These are phyloP conservation scores for Sonneratia caseolaris DNA, from an alignment of 345 rosid species.

Conservation along the genomic window DNA sequence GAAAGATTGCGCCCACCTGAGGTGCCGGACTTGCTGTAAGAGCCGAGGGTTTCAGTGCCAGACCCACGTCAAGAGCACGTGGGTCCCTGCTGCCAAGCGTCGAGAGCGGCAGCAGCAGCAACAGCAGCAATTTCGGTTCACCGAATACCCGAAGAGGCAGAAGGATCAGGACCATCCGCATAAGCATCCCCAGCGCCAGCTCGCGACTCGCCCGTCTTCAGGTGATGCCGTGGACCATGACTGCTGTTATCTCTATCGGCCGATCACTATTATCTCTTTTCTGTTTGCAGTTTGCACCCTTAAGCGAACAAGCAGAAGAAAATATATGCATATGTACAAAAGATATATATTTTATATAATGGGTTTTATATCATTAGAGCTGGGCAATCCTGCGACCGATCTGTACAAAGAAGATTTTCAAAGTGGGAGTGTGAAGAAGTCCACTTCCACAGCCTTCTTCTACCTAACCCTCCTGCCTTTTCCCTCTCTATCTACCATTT, in stretches of 20 bases:
- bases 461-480: constrained; percentile 1
- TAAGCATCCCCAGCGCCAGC: constrained; percentile 1
- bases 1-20: constrained; percentile 29
- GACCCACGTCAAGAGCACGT: constrained; percentile 49
- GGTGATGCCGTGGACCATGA: background rate
- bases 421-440: constrained; percentile 3
- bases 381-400: background rate
- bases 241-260: too few relatives aligned
- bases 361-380: background rate
- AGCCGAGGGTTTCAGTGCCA: constrained; percentile 42
- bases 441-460: constrained; percentile 6
- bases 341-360: too few relatives aligned
- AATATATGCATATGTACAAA: too few relatives aligned
- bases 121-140: constrained; percentile 8
- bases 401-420: too few relatives aligned
- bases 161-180: constrained; percentile 3
- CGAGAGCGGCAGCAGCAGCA: constrained; percentile 40
- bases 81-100: constrained; percentile 46
- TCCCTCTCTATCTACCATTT: background rate
- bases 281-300: too few relatives aligned
- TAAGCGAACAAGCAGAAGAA: too few relatives aligned
- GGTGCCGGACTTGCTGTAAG: constrained; percentile 46
- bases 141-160: constrained; percentile 6
- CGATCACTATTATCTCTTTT: too few relatives aligned
- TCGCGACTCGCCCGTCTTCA: background rate